These are phyloP conservation scores for Tuber microsphaerosporum DNA, from an alignment of 495 filamentous ascomycete species.

Conservation along the genomic window DNA sequence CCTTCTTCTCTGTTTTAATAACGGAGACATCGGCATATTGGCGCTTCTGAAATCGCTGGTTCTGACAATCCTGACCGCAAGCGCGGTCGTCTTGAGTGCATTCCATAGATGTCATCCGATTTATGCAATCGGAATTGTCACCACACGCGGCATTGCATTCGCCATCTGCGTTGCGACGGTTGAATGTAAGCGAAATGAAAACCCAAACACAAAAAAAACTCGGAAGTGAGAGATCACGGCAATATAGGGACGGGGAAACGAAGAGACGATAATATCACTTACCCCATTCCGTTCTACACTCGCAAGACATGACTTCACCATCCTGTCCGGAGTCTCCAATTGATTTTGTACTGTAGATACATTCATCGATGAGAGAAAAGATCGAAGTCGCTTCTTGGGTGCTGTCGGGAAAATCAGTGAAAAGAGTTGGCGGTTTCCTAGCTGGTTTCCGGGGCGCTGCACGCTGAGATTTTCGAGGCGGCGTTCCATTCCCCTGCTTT, in stretches of 20 bases:
- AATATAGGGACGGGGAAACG: conserved; percentile 19
- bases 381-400: conserved; percentile 64
- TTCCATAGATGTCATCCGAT: conserved; percentile 95
- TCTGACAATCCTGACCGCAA: conserved; percentile 82
- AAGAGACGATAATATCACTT: conserved; percentile 47
- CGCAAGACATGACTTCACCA: conserved; percentile 71
- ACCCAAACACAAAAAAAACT: conserved; percentile 2
- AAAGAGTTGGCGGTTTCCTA: conserved; percentile 34
- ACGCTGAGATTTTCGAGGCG: conserved; percentile 1
- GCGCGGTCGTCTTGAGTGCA: conserved; percentile 76
- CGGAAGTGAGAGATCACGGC: conserved; percentile 28
- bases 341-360: conserved; percentile 79
- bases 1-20: conserved; percentile 96
- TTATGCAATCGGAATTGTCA: conserved; percentile 97
- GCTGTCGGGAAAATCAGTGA: conserved; percentile 29
- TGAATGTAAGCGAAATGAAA: conserved; percentile 40
- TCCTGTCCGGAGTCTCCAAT: conserved; percentile 84
- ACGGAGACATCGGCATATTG: conserved; percentile 88
- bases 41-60: conserved; percentile 87
- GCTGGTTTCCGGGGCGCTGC: background rate
- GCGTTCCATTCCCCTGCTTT: background rate
- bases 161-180: conserved; percentile 51
- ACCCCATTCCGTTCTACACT: conserved; percentile 95
- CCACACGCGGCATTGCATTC: conserved; percentile 78
- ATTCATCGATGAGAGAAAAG: conserved; percentile 76